Conservation (phyloP, 768 basidiomycete species). For the Filobasidium wieringae region DNA sequence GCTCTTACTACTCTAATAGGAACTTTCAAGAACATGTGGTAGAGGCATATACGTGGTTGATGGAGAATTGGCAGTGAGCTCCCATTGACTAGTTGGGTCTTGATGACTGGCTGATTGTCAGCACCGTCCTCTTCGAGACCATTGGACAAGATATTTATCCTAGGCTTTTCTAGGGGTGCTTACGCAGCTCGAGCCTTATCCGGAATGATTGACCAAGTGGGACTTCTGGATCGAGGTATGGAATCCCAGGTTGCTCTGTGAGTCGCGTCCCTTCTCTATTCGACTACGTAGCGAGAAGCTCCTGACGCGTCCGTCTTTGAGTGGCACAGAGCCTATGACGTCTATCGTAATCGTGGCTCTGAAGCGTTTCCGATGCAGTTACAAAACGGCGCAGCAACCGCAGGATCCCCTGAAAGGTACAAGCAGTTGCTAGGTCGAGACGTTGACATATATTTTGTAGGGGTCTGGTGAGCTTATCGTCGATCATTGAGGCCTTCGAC, state of each 20-base stretch:
- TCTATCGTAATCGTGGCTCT: background rate
- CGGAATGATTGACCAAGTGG: constrained; percentile 47
- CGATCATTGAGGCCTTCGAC: too few relatives aligned
- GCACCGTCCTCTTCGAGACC: too few relatives aligned
- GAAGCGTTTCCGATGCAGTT: too few relatives aligned
- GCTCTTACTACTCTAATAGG: constrained; percentile 5
- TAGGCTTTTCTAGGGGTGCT: constrained; percentile 69
- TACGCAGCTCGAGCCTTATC: constrained; percentile 62
- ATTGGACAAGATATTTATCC: constrained; percentile 62
- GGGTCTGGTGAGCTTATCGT: too few relatives aligned
- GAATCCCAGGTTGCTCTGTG: background rate
- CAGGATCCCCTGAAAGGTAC: background rate
- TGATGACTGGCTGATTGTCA: too few relatives aligned
- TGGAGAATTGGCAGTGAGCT: constrained; percentile 17
- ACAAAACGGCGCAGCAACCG: too few relatives aligned
- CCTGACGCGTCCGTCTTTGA: too few relatives aligned
- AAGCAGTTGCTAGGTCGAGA: background rate
- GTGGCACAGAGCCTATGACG: background rate
- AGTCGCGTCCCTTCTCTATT: background rate
- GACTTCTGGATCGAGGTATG: background rate
- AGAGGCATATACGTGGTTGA: constrained; percentile 20
- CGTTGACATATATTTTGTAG: constrained; percentile 1
- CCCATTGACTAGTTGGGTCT: background rate
- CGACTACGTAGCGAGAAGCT: background rate
- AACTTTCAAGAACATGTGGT: constrained; percentile 21